These are phyloP conservation scores for Pilatotrama ljubarskyi DNA, from an alignment of 768 basidiomycete genomes.

Conservation along the genomic window DNA sequence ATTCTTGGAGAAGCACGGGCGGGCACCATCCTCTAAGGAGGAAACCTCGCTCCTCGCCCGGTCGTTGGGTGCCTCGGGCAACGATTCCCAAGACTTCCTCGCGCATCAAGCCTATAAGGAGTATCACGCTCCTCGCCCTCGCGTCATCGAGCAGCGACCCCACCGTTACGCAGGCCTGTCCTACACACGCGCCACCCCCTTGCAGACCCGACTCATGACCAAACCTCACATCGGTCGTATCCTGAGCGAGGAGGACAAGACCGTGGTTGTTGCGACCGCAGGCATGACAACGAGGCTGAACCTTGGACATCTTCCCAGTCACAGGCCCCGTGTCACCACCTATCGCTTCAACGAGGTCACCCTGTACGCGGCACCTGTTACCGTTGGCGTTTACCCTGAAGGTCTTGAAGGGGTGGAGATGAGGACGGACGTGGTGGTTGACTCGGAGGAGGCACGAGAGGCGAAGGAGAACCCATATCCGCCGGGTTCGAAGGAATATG, in stretches of 20 bases:
- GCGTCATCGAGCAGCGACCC: slow-evolving; percentile 59
- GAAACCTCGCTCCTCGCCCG: slow-evolving; percentile 3
- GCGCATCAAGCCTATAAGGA: slow-evolving; percentile 28
- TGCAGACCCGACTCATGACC: slow-evolving; percentile 56
- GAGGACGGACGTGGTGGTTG: slow-evolving; percentile 33
- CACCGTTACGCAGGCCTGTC: slow-evolving; percentile 63
- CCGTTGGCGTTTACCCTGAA: slow-evolving; percentile 44
- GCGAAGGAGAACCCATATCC: slow-evolving; percentile 43
- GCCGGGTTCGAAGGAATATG: slow-evolving; percentile 54
- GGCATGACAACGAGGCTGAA: slow-evolving; percentile 40
- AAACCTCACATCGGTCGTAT: slow-evolving; percentile 61
- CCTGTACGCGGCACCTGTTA: slow-evolving; percentile 41
- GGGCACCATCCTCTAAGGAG: slow-evolving; percentile 4
- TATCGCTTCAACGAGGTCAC: slow-evolving; percentile 33
- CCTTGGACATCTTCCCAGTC: slow-evolving; percentile 10
- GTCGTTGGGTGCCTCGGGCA: slow-evolving; percentile 8
- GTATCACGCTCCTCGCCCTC: slow-evolving; percentile 30
- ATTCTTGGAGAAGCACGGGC: slow-evolving; percentile 37
- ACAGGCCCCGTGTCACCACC: slow-evolving; percentile 30
- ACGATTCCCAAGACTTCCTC: slow-evolving; percentile 40
- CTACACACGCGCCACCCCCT: slow-evolving; percentile 53
- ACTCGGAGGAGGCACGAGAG: slow-evolving; percentile 24
- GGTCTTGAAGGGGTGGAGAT: slow-evolving; percentile 42
- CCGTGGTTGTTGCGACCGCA: slow-evolving; percentile 43
- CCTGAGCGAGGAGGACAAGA: slow-evolving; percentile 6